phyloP scores from a whole-genome alignment of 2,329 filamentous ascomycete genomes.

The Apiospora rasikravindrae region DNA sequence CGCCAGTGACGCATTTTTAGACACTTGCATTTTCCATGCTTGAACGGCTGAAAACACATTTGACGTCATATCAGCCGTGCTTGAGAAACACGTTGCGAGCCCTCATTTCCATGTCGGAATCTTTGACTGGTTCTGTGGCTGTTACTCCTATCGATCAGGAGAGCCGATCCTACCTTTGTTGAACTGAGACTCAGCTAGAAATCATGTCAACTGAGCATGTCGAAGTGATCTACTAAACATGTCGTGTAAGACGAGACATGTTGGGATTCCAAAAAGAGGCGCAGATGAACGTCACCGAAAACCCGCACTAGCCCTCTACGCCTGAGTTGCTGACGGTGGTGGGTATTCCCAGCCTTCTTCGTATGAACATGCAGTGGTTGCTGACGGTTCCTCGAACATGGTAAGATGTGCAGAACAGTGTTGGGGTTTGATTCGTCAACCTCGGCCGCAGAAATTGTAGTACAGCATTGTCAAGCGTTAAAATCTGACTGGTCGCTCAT shows the following conservation, averaged over 20 bases:
- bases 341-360: not conserved
- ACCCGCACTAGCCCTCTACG: not conserved
- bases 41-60: not conserved
- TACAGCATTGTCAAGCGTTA: constrained; percentile 6
- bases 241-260: not conserved
- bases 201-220: not conserved
- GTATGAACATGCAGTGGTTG: constrained; percentile 8
- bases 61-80: not conserved
- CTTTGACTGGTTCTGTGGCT: not conserved
- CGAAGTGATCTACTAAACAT: not conserved
- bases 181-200: not conserved
- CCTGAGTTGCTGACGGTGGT: not conserved
- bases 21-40: not conserved
- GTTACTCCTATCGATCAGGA: not conserved
- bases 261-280: not conserved
- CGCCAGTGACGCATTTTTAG: not conserved
- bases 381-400: constrained; percentile 9
- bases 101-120: not conserved
- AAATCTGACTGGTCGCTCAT: constrained; percentile 12
- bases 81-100: not conserved
- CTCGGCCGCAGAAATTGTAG: not conserved
- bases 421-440: not conserved
- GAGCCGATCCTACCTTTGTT: not conserved
- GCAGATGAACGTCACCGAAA: not conserved
- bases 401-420: not conserved